Evolutionary conservation across 768 basidiomycete genomes (phyloP), one percentile per base, ranked within the genome.

Genomic region (Lactifluus volemus): DNA sequence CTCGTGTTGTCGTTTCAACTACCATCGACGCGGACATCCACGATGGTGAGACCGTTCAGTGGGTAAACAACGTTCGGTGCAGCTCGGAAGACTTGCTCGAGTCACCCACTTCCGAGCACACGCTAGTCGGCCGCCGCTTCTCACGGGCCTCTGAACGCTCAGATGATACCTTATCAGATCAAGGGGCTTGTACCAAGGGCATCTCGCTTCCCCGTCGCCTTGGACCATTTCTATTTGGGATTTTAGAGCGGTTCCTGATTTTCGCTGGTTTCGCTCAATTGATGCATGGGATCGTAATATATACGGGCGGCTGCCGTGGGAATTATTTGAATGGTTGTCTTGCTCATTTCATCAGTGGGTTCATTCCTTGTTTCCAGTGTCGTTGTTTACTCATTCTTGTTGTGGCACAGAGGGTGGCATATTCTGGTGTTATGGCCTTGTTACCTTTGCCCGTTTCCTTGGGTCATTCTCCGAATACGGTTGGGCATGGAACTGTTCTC

Each of bases 401-500:
- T 11, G 4, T 59, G 48, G 17, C 49, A 11, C 69, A 92, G 90
- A 92, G 81, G 92, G 94, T 21, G 84, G 81, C 36, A 92, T 97
- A 65, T 98, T 98, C 75, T 92, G 92, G 84, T 83, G 81, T 60
- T 98, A 92, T 72, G 96, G 95, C 7, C 73, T 98, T 5, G 71
- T 90, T 53, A 84, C 89, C 0, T 98, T 97, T 71, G 89, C 84
- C n/a, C 88, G 96, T n/a, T 98, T 90, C 76, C 82, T 96, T 51
- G 95, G 95, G 30, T 83, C 90, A 5, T 93, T 86, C 71, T 81
- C 91, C 25, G 84, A 90, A 52, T 73, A 84, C 34, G 96, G 96
- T 4, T 98, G 95, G 95, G 91, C 96, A 15, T 98, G 95, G 95
- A 98, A 98, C 70, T 75, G 79, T 30, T 76, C 83, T 0, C 86